phyloP scores from a whole-genome alignment of 2,329 filamentous ascomycete genomes.

The Penicillium frequentans region DNA sequence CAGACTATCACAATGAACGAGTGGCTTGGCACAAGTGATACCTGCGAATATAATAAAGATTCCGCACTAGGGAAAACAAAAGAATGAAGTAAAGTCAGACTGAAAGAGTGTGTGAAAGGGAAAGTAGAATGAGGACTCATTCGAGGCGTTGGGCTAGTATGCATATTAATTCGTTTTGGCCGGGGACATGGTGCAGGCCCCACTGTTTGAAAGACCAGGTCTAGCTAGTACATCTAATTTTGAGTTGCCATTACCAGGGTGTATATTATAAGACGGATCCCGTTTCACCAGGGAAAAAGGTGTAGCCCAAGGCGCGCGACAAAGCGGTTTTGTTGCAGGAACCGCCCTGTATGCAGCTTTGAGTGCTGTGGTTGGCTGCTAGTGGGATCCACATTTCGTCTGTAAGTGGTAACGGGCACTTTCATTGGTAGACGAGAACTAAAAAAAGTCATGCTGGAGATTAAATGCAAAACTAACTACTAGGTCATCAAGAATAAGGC shows the following conservation, averaged over 20 bases:
- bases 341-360: constrained; percentile 1
- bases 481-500: neutral
- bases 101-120: neutral
- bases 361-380: constrained; percentile 1
- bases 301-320: neutral
- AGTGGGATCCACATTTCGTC: neutral
- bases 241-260: neutral
- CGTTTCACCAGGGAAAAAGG: constrained; percentile 5
- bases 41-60: neutral
- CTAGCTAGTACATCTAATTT: neutral
- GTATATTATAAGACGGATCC: neutral
- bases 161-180: neutral
- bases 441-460: neutral
- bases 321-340: constrained; percentile 11
- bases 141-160: neutral
- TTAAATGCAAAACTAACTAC: neutral
- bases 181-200: neutral
- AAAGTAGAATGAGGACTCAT: neutral
- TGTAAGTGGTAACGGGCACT: neutral
- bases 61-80: neutral
- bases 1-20: neutral
- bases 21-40: neutral
- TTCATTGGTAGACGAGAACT: constrained; percentile 1
- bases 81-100: neutral
- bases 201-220: neutral